Conservation (phyloP, 2,329 filamentous ascomycete species). For the Botrytis pseudocinerea region DNA sequence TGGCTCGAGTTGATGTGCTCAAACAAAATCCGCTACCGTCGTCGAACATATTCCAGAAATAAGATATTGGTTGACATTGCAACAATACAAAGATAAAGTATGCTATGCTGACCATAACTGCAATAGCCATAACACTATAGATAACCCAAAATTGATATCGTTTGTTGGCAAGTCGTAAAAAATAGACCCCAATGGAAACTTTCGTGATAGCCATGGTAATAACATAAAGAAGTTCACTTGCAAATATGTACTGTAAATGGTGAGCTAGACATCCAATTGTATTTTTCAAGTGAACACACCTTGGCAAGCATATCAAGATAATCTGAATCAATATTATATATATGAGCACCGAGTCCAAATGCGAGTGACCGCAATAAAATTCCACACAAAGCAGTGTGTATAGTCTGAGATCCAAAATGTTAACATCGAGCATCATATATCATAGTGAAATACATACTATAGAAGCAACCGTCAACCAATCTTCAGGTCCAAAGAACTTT, state of each 20-base stretch:
- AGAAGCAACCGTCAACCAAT: conserved; percentile 38
- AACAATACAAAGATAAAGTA: conserved; percentile 40
- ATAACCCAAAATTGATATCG: conserved; percentile 35
- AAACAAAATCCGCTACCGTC: conserved; percentile 40
- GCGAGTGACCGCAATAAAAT: conserved; percentile 31
- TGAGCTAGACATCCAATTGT: neutral
- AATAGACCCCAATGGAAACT: conserved; percentile 37
- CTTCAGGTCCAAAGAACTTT: conserved; percentile 39
- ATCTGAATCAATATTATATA: conserved; percentile 31
- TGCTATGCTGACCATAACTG: conserved; percentile 34
- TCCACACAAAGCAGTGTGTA: conserved; percentile 35
- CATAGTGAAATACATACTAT: conserved; percentile 29
- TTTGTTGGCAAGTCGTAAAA: conserved; percentile 36
- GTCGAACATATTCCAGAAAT: conserved; percentile 43
- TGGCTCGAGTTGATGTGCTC: conserved; percentile 30
- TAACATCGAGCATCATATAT: neutral
- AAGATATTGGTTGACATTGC: conserved; percentile 38
- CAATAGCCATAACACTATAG: conserved; percentile 31
- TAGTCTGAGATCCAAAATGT: conserved; percentile 27
- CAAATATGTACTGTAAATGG: conserved; percentile 31
- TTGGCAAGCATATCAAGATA: conserved; percentile 34
- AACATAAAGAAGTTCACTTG: conserved; percentile 40
- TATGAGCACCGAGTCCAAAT: conserved; percentile 38
- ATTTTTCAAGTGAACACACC: conserved; percentile 23
- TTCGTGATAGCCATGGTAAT: conserved; percentile 37